Base-by-base conservation (phyloP, 805 yeast species). In the Sugiyamaella marilandica region DNA sequence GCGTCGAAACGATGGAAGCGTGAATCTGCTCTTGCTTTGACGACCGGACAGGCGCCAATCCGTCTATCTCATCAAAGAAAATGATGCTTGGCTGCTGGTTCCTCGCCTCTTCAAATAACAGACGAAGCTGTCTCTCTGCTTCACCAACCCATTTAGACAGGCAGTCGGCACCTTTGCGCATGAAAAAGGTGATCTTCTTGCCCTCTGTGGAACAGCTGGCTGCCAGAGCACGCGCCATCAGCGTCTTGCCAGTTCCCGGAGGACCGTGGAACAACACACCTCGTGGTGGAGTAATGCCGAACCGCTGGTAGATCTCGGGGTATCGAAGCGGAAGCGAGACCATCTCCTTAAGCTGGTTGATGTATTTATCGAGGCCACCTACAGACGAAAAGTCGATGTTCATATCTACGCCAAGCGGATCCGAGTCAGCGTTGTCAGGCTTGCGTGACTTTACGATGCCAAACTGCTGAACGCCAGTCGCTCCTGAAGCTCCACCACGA, bases 81-180 rank as follows among this genome's bases (percentile, higher is more conserved):
- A 94, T 94, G 52, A 94, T 92, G 7, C 95, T 81, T 2, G 99
- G 99, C 70, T 94, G 99, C 61, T 90, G 91, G 58, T 87, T 89
- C 62, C 85, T 86, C 1, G 99, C 99, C 69, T 94, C 98, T 70
- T 94, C 98, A 67, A 94, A 94, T 52, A 94, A 71, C 41, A 92
- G 73, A 55, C 99, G 74, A 56, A 94, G 74, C 67, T 94, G 98
- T 59, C 99, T 78, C 70, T 94, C 99, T 5, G 98, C 98, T 69
- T 94, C 99, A 63, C 99, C 99, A 2, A 94, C 98, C 99, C 99
- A 94, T 72, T 94, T 94, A 44, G 96, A 87, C 61, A 94, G 73
- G 65, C 95, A 87, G 68, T 94, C 99, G 0, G 99, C 98, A 58
- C 99, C 99, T 67, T 94, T 94, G 57, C 99, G 75, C 99, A 94